Evolutionary conservation across 441 rosid genomes (phyloP), one percentile per base, ranked within the genome.

Genomic region (Brassica balearica): DNA sequence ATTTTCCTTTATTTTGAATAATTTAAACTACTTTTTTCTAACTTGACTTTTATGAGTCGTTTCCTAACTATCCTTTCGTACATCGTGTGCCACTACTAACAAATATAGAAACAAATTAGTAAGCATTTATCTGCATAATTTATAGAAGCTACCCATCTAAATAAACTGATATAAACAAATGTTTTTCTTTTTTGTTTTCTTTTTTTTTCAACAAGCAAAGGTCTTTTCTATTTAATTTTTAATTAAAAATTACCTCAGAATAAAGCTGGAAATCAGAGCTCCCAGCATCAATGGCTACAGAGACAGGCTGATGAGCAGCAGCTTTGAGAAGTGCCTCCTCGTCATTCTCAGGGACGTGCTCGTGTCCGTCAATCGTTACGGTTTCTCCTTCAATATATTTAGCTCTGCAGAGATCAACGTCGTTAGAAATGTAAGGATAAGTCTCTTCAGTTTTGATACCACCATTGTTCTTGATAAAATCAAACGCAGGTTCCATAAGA

Each of bases 231-330:
- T 63, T 1, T 63, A 22, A 8, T 38, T 8, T 1, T 69, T 17
- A 19, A 6, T 14, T 34, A 55, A 14, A 27, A 10, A 6, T 81
- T 82, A 88, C 98, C 97, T 93, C 97, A 1, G 93, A 91, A 88
- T 95, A 95, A 84, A 95, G 88, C 82, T 95, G 97, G 53, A 93
- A 87, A 76, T 93, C 96, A 2, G 87, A 77, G 68, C 96, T 87
- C 3, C 92, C 92, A 7, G 93, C 92, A 53, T 95, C 97, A 10
- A 95, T 90, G 61, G 98, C 95, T 14, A 93, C 98, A 4, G 97
- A 86, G 5, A 91, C 87, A n/a, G 93, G 98, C 73, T 95, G 97
- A 65, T 91, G 80, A 4, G 95, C 93, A 2, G 72, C 95, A 6
- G 92, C 95, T 82, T 90, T 89, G 6, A 79, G 91, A 66, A 91